Conservation (phyloP, 495 filamentous ascomycete genomes). For the Podospora conica region DNA sequence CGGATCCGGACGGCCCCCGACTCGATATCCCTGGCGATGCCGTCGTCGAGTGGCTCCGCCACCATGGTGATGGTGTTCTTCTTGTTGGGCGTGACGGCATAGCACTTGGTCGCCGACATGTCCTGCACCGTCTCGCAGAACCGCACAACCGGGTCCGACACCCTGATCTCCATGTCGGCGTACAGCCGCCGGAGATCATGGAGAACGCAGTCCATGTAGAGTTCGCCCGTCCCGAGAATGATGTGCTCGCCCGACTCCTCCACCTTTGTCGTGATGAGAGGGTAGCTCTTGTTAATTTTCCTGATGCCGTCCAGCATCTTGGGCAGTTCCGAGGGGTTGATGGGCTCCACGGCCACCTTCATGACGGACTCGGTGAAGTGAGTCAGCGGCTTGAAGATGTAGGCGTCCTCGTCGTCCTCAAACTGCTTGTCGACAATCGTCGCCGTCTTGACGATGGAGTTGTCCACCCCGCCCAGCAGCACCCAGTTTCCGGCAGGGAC, state of each 20-base stretch:
- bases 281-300: conserved; percentile 97
- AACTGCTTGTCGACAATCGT: conserved; percentile 80
- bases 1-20: conserved; percentile 83
- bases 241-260: conserved; percentile 98
- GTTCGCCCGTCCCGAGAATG: conserved; percentile 87
- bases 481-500: conserved; percentile 96
- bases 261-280: conserved; percentile 90
- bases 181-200: conserved; percentile 90
- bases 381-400: conserved; percentile 86
- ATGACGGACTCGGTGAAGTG: conserved; percentile 98
- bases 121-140: conserved; percentile 99
- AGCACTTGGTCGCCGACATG: conserved; percentile 95
- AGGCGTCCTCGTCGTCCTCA: conserved; percentile 80
- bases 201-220: conserved; percentile 98
- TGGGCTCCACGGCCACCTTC: conserved; percentile 95
- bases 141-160: conserved; percentile 93
- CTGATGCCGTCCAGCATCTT: conserved; percentile 97
- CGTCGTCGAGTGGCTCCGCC: conserved; percentile 88
- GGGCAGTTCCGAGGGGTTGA: conserved; percentile 96
- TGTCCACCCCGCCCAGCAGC: conserved; percentile 84
- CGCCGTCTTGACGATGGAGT: conserved; percentile 97
- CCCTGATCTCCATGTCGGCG: conserved; percentile 98
- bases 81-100: conserved; percentile 95
- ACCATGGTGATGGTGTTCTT: conserved; percentile 99
- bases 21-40: conserved; percentile 94